phyloP scores from a whole-genome alignment of 257 asterid genomes.

The Nicotiana otophora region DNA sequence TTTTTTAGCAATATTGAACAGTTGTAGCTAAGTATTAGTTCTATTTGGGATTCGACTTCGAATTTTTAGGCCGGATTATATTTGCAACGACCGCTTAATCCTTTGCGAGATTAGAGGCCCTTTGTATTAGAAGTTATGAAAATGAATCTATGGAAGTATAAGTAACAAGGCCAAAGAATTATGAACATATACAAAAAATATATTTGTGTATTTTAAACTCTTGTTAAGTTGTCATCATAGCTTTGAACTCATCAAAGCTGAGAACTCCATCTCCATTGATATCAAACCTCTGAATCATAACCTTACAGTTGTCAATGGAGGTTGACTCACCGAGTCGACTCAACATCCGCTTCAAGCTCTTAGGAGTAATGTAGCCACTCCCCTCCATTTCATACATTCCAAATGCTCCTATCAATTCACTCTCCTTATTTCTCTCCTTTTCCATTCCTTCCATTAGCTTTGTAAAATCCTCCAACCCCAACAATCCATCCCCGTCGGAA shows the following conservation, averaged over 20 bases:
- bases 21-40: too few species aligned
- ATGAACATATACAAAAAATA: background rate
- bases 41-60: too few species aligned
- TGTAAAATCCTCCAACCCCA: slow-evolving; percentile 49
- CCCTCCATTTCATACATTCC: slow-evolving; percentile 52
- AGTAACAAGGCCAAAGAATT: too few species aligned
- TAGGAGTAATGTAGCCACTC: slow-evolving; percentile 52
- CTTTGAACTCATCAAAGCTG: slow-evolving; percentile 45
- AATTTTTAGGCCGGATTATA: too few species aligned
- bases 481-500: slow-evolving; percentile 48
- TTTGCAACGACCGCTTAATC: too few species aligned
- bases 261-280: slow-evolving; percentile 53
- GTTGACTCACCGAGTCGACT: slow-evolving; percentile 44
- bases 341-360: slow-evolving; percentile 50
- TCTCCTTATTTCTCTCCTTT: slow-evolving; percentile 36
- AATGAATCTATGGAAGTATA: too few species aligned
- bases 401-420: slow-evolving; percentile 44
- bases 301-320: slow-evolving; percentile 34
- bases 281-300: slow-evolving; percentile 46
- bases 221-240: slow-evolving; percentile 34
- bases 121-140: too few species aligned
- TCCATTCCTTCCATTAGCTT: slow-evolving; percentile 39
- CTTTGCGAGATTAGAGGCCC: too few species aligned
- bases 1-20: too few species aligned
- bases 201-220: too few species aligned